phyloP scores from a whole-genome alignment of 1,284 basidiomycete species.

The Trametes versicolor region DNA sequence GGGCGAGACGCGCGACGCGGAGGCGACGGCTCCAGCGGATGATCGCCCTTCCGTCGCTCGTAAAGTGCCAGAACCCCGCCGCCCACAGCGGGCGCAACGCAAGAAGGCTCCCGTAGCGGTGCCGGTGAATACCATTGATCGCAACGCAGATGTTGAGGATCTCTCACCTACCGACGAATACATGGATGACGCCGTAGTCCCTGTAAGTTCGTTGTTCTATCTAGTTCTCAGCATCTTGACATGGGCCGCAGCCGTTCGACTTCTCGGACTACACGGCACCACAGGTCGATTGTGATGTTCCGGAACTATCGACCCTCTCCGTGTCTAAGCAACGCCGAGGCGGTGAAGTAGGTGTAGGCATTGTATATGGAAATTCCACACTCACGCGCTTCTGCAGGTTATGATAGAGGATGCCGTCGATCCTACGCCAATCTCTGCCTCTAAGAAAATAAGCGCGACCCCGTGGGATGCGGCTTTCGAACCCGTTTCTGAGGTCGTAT shows the following conservation, averaged over 20 bases:
- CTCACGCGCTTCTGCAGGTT: not conserved
- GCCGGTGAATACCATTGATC: not conserved
- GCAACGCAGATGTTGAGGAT: not conserved
- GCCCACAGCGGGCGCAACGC: not conserved
- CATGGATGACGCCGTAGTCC: not conserved
- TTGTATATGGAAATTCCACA: too few species aligned
- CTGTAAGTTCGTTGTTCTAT: not conserved
- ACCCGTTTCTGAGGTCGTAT: not conserved
- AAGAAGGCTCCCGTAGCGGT: not conserved
- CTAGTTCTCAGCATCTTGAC: not conserved
- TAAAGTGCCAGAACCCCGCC: not conserved
- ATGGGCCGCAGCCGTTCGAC: not conserved
- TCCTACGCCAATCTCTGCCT: not conserved
- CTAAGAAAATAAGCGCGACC: conserved; percentile 23
- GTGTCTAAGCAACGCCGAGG: not conserved
- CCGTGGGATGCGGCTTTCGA: conserved; percentile 28
- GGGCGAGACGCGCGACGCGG: not conserved
- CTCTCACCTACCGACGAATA: not conserved
- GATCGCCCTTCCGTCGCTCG: not conserved
- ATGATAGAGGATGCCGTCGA: not conserved
- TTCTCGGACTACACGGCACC: not conserved
- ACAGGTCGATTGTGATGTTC: not conserved
- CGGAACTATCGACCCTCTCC: not conserved
- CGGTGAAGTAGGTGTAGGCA: not conserved
- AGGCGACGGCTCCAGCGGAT: not conserved